Evolutionary conservation across 192 early-diverging fungal species (phyloP).

Genomic region (Coemansia sp.): DNA sequence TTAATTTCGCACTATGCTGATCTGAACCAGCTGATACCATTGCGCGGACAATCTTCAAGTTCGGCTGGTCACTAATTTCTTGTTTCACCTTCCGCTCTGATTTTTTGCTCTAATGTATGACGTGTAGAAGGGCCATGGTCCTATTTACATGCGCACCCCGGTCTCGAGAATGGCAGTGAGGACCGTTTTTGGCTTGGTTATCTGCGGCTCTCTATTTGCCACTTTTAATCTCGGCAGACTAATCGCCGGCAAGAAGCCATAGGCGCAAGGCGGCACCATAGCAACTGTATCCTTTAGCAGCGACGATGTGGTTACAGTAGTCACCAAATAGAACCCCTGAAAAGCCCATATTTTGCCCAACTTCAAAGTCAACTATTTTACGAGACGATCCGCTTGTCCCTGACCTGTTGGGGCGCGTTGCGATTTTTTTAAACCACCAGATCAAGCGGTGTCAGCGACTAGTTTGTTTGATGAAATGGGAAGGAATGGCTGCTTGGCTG

Average conservation of each 20-base stretch:
- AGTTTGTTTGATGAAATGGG: too few species aligned
- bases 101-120: background rate
- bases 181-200: constrained; percentile 18
- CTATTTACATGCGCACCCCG: constrained; percentile 44
- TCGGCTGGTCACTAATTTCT: background rate
- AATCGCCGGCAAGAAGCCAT: constrained; percentile 29
- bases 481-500: too few species aligned
- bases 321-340: too few species aligned
- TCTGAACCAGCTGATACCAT: background rate
- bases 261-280: too few species aligned
- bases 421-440: background rate
- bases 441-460: too few species aligned
- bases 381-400: too few species aligned
- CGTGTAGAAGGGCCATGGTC: constrained; percentile 37
- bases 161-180: constrained; percentile 16
- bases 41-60: background rate
- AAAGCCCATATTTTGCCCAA: too few species aligned
- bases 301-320: too few species aligned
- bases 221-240: constrained; percentile 26
- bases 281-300: too few species aligned
- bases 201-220: constrained; percentile 13
- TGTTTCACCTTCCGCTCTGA: background rate
- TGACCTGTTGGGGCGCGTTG: background rate
- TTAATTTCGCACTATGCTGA: background rate
- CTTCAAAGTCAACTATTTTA: too few species aligned